These are phyloP conservation scores for Candida namnaoensis DNA, from an alignment of 805 yeast genomes.

Conservation along the genomic window DNA sequence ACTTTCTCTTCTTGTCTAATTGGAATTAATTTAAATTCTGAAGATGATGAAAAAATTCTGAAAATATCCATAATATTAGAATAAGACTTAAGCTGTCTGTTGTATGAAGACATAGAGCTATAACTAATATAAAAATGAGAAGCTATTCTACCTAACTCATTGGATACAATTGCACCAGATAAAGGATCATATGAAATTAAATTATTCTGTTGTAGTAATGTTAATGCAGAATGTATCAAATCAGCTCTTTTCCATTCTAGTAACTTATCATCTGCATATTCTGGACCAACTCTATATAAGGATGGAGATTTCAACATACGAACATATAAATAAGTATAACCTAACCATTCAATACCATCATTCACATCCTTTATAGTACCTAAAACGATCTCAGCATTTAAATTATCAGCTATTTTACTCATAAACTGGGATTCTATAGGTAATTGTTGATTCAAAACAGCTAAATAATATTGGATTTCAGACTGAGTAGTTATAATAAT, in stretches of 20 bases:
- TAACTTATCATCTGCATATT: constrained; percentile 40
- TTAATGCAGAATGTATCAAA: constrained; percentile 69
- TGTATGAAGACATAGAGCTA: constrained; percentile 62
- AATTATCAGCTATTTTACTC: constrained; percentile 56
- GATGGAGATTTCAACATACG: constrained; percentile 71
- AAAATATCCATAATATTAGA: constrained; percentile 66
- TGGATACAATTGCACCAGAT: constrained; percentile 40
- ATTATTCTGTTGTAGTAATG: constrained; percentile 43
- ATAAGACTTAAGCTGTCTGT: constrained; percentile 53
- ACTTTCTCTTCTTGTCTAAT: constrained; percentile 78
- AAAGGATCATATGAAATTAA: constrained; percentile 49
- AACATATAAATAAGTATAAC: constrained; percentile 68
- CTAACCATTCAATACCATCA: constrained; percentile 77
- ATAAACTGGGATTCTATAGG: constrained; percentile 89
- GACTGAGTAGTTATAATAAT: constrained; percentile 82
- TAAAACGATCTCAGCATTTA: constrained; percentile 81
- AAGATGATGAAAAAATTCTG: constrained; percentile 68
- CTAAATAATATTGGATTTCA: constrained; percentile 81
- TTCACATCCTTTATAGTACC: constrained; percentile 53
- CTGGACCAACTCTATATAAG: constrained; percentile 67
- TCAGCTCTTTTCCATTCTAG: constrained; percentile 51
- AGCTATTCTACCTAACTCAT: constrained; percentile 76
- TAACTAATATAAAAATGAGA: constrained; percentile 80
- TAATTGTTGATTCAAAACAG: constrained; percentile 82
- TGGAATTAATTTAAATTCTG: constrained; percentile 78